phyloP scores from a whole-genome alignment of 768 basidiomycete genomes.

The Coprinopsis cinerea region DNA sequence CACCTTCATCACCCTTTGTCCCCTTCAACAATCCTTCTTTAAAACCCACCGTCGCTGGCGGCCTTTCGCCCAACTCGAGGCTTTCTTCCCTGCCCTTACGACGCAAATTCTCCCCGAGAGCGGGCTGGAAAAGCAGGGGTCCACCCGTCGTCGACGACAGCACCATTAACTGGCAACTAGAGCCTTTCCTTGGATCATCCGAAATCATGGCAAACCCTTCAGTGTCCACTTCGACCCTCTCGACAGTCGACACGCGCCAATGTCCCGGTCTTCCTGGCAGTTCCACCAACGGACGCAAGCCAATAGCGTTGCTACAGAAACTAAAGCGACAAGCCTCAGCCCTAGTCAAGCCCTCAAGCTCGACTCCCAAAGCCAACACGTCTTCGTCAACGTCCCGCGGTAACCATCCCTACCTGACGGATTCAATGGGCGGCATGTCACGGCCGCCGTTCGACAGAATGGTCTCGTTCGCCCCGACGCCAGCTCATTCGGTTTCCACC shows the following conservation, averaged over 20 bases:
- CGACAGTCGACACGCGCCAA: background rate
- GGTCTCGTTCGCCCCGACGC: constrained; percentile 1
- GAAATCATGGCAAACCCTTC: background rate
- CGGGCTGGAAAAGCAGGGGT: too few relatives aligned
- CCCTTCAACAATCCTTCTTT: background rate
- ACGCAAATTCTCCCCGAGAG: too few relatives aligned
- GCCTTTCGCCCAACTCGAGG: background rate
- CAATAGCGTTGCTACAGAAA: background rate
- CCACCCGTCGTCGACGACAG: background rate
- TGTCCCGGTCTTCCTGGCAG: background rate
- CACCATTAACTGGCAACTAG: background rate
- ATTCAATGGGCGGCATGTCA: background rate
- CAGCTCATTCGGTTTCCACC: background rate
- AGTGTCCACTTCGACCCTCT: background rate
- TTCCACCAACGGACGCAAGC: background rate
- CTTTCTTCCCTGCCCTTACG: too few relatives aligned
- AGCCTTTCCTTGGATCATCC: background rate
- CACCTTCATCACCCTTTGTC: background rate
- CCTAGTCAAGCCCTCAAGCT: background rate
- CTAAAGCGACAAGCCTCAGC: constrained; percentile 1
- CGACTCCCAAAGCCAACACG: background rate
- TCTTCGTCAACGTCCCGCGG: background rate
- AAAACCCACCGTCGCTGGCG: background rate
- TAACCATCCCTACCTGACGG: background rate
- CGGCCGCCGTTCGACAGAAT: background rate